Evolutionary conservation across 2,329 filamentous ascomycete genomes (phyloP), one percentile per base, ranked within the genome.

Genomic region (Dactylellina sp.): DNA sequence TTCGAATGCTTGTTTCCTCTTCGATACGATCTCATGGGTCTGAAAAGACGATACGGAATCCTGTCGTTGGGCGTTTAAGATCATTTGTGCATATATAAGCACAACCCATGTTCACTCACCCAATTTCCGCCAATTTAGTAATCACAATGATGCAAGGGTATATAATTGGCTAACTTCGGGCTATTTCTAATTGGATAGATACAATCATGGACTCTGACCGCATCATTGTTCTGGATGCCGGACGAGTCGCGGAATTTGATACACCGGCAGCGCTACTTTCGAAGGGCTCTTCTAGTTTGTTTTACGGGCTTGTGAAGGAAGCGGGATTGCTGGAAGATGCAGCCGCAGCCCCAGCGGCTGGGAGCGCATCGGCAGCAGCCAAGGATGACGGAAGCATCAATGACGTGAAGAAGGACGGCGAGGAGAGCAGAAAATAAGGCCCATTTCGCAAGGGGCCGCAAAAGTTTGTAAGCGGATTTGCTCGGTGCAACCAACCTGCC

Each of bases 201-300:
- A 99, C 95, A 9, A 98, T 99, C 79, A 86, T 99, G 28, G 88
- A 90, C 81, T 88, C 86, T 75, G 94, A 99, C 83, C 88, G 93
- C 56, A 95, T 99, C 75, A 89, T 99, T 37, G 95, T 99, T 55
- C 87, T 99, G 4, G 93, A 98, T 80, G 90, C 91, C 81, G 95
- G 95, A 46, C 87, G 89, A 78, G 93, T 99, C 44, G 90, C 89
- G 55, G 95, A 99, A 81, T 99, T 97, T 81, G 95, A 96, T 81
- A 92, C 89, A 5, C 95, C 95, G 1, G 84, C 87, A 40, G 88
- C 89, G 76, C 84, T 99, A 68, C 87, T 97, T 75, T 88, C 88
- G 81, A 86, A 86, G 79, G 88, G 88, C 80, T 92, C 94, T 1
- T 25, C 28, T 28, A 76, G 76, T 12, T 82, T 91, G 57, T 99